Evolutionary conservation across 768 basidiomycete species (phyloP).

Genomic region (Tephrocybe sp.): DNA sequence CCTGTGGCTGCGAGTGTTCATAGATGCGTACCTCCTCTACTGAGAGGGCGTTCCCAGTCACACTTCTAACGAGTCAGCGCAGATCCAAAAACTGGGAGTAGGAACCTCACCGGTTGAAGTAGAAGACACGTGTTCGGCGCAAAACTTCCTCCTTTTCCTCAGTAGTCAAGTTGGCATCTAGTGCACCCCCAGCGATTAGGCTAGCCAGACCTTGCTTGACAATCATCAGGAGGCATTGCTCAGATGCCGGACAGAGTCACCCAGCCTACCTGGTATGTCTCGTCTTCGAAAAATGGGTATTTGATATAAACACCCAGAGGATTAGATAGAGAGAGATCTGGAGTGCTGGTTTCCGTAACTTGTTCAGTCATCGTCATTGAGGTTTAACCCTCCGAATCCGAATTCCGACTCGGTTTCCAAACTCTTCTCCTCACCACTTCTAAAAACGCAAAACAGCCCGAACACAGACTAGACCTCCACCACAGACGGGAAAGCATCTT

Average conservation of each 20-base stretch:
- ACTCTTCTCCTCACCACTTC: no score
- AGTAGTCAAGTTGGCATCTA: constrained; percentile 31
- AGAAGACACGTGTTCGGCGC: constrained; percentile 62
- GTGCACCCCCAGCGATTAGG: constrained; percentile 45
- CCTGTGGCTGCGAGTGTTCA: constrained; percentile 22
- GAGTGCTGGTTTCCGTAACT: not conserved
- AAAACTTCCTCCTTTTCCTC: constrained; percentile 47
- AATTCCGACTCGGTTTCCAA: no score
- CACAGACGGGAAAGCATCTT: no score
- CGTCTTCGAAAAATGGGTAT: constrained; percentile 59
- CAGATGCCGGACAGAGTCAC: not conserved
- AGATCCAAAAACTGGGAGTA: no score
- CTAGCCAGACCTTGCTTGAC: constrained; percentile 66
- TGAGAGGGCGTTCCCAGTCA: constrained; percentile 40
- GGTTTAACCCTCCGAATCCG: constrained; percentile 1
- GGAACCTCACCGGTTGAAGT: constrained; percentile 59
- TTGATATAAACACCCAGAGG: constrained; percentile 29
- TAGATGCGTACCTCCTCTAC: constrained; percentile 41
- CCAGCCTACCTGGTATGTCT: constrained; percentile 53
- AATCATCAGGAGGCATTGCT: constrained; percentile 14
- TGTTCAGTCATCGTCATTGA: not conserved
- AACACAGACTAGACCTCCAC: no score
- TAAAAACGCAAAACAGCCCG: no score
- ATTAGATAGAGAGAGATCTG: not conserved
- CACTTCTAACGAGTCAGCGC: constrained; percentile 21